Percentiles rank a stretch among this genome's conserved stretches.
These are phyloP conservation scores for Simplicillium aogashimaense DNA, from an alignment of 2,329 filamentous ascomycete species.

Conservation along the genomic window DNA sequence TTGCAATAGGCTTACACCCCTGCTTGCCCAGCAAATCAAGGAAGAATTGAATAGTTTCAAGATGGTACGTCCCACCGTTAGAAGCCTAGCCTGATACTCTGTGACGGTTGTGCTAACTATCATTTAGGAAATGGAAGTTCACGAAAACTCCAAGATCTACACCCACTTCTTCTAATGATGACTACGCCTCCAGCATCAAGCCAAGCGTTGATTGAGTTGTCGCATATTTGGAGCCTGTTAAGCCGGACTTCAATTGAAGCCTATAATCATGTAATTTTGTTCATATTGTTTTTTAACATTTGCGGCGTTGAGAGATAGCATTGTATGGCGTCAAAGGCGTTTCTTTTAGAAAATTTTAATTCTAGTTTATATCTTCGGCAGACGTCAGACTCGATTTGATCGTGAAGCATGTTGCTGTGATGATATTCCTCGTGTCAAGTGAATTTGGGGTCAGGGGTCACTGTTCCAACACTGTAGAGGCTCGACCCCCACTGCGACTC, in stretches of 20 bases:
- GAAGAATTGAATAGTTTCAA: slow-evolving; percentile 99
- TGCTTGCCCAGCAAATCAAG: slow-evolving; percentile 98
- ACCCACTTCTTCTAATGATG: slow-evolving; percentile 94
- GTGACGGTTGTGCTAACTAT: slow-evolving; percentile 23
- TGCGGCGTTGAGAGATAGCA: slow-evolving; percentile 46
- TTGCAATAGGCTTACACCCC: slow-evolving; percentile 92
- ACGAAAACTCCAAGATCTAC: slow-evolving; percentile 97
- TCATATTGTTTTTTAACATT: slow-evolving; percentile 30
- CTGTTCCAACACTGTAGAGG: too few species aligned
- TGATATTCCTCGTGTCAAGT: too few species aligned
- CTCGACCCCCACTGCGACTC: too few species aligned
- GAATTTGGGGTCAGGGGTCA: too few species aligned
- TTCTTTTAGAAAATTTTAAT: slow-evolving; percentile 26
- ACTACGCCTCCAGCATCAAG: slow-evolving; percentile 11
- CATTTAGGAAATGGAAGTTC: slow-evolving; percentile 93
- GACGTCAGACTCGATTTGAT: too few species aligned
- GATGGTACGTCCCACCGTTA: slow-evolving; percentile 44
- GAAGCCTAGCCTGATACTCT: slow-evolving; percentile 3
- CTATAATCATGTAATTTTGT: slow-evolving; percentile 37
- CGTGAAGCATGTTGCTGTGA: too few species aligned
- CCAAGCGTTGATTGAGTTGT: slow-evolving; percentile 12
- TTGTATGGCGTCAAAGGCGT: slow-evolving; percentile 50
- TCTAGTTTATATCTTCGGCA: slow-evolving; percentile 20
- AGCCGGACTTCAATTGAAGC: slow-evolving; percentile 12
- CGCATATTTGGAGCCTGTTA: slow-evolving; percentile 16